Conservation (phyloP, 306 rosid species). For the Dalbergia cultrata region DNA sequence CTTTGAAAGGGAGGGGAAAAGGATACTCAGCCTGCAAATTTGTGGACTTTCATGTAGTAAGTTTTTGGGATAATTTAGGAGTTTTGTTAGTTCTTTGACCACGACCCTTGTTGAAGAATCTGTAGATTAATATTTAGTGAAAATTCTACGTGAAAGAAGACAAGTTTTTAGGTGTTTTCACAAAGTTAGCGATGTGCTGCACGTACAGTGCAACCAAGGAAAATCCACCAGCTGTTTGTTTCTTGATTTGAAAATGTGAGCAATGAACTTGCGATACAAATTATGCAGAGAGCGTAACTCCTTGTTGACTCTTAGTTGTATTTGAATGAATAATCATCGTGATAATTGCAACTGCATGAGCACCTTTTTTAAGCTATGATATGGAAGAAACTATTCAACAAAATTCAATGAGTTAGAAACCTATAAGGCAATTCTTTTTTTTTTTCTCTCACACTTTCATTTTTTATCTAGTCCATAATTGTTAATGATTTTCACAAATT, state of each 20-base stretch:
- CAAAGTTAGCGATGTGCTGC: conserved; percentile 3
- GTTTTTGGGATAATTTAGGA: background rate
- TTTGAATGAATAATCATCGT: no score
- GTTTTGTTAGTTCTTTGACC: background rate
- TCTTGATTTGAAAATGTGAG: background rate
- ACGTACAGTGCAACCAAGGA: conserved; percentile 7
- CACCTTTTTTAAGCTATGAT: no score
- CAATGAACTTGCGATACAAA: conserved; percentile 11
- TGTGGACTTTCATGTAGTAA: background rate
- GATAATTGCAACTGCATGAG: no score
- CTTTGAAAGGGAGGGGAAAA: background rate
- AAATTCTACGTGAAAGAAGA: background rate
- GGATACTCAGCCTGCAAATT: conserved; percentile 35
- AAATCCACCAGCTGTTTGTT: background rate
- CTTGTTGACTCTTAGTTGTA: no score
- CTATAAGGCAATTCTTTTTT: no score
- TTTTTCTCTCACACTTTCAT: no score
- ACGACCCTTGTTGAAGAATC: background rate
- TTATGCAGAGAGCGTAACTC: background rate
- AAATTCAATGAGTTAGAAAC: no score
- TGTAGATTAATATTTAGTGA: background rate
- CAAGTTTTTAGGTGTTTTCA: conserved; percentile 17
- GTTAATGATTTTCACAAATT: no score
- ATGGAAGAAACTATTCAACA: no score
- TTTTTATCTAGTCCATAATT: no score